Conservation (phyloP, 1,139 yeast species). For the Lodderomyces theae region DNA sequence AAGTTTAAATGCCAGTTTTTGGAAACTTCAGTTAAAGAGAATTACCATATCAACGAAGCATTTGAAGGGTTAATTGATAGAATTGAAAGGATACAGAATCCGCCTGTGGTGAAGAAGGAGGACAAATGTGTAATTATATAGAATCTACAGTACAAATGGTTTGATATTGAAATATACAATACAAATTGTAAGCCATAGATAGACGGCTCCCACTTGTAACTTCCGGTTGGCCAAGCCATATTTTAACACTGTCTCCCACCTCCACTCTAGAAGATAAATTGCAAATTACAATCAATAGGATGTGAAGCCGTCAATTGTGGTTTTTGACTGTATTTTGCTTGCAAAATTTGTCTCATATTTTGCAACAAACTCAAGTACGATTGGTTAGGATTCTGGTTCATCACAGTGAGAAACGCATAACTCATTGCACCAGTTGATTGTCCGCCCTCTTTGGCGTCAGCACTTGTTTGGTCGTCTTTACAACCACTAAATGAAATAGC, state of each 20-base stretch:
- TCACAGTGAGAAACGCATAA: conserved; percentile 76
- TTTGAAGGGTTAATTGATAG: conserved; percentile 68
- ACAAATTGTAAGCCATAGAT: no score
- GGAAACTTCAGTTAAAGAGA: conserved; percentile 81
- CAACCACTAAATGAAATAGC: conserved; percentile 86
- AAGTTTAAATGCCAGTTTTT: conserved; percentile 64
- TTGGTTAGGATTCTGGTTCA: conserved; percentile 68
- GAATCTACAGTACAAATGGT: conserved; percentile 1
- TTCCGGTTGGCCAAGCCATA: no score
- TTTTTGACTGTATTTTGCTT: conserved; percentile 74
- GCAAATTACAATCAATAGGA: conserved; percentile 75
- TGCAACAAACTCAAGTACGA: conserved; percentile 74
- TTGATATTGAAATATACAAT: no score
- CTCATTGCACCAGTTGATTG: conserved; percentile 92
- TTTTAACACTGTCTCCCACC: no score
- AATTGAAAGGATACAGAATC: conserved; percentile 63
- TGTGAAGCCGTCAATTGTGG: conserved; percentile 87
- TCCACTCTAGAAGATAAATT: conserved; percentile 39
- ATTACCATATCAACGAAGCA: conserved; percentile 62
- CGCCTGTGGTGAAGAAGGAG: conserved; percentile 35
- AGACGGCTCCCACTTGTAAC: no score
- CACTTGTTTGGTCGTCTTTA: conserved; percentile 78
- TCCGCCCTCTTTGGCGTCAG: conserved; percentile 81
- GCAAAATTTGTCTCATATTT: conserved; percentile 70
- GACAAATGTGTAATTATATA: conserved; percentile 39